Evolutionary conservation across 129 eudicot genomes (phyloP), one percentile per base, ranked within the genome.

Genomic region (Tanacetum coccineum): DNA sequence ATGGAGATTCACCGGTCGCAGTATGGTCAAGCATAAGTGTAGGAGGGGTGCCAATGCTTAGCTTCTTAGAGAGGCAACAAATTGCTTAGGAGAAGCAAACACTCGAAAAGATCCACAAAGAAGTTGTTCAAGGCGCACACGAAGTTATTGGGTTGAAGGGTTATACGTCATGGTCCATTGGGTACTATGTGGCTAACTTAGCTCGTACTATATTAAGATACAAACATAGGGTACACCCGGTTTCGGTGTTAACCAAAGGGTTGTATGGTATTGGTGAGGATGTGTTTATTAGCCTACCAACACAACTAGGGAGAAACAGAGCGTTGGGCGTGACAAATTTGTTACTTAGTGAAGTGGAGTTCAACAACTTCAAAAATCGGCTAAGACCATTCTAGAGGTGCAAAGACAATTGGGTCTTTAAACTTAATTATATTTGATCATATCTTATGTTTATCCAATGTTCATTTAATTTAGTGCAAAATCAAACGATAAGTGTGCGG

Each of bases 161-260:
- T 14, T 92, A 92, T 87, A 92, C 98, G 3, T 92, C 98, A 0
- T 92, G 98, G 98, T 96, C 98, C 0, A 86, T 92, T 40, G 98
- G 98, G 11, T 92, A 92, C 84, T 92, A 96, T 0, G 96, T 70
- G 28, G 96, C 98, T 9, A 92, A 73, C 74, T 64, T 92, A 59
- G 95, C 96, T 26, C 78, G 95, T 3, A 67, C 81, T 53, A 75
- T 92, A 21, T 74, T 92, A 1, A 79, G 98, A 69, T 91, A 92
- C 62, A 92, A 92, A 74, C 77, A 95, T 45, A 74, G 79, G 58
- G 82, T 92, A 39, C 98, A 92, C 75, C 98, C 98, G 0, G 96
- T 92, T 42, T 81, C 98, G 4, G 86, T 92, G 17, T 85, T 92
- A 4, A 91, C 96, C 9, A 86, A 83, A 70, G 95, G 98, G 39